A percentile compares a stretch with the other conserved stretches of the same genome.
Conservation (phyloP, 768 basidiomycete genomes). For the Pulveroboletus ravenelii region DNA sequence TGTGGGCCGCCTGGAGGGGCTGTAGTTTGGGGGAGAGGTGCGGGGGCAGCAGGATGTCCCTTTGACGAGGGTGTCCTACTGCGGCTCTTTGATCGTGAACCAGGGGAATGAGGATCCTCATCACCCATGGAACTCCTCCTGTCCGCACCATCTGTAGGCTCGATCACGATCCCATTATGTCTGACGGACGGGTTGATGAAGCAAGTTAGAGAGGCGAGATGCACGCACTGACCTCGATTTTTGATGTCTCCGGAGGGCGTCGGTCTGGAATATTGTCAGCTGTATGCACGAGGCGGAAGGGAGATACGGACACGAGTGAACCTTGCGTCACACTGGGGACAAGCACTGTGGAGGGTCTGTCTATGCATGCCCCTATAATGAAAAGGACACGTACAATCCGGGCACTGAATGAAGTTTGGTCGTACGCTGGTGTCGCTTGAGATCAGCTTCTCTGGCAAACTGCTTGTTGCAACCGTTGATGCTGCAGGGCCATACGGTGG, state of each 20-base stretch:
- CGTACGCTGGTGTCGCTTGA: constrained; percentile 77
- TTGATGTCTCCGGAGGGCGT: constrained; percentile 75
- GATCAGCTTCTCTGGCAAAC: constrained; percentile 77
- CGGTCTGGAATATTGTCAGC: constrained; percentile 47
- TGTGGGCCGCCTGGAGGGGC: constrained; percentile 36
- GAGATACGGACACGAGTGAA: constrained; percentile 64
- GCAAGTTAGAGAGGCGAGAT: constrained; percentile 1
- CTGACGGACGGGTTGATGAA: constrained; percentile 22
- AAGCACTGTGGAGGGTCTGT: constrained; percentile 43
- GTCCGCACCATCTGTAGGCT: constrained; percentile 34
- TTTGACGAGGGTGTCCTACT: constrained; percentile 44
- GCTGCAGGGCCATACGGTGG: constrained; percentile 72
- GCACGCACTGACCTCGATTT: constrained; percentile 57
- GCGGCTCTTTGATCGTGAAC: constrained; percentile 46
- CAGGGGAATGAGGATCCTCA: constrained; percentile 32
- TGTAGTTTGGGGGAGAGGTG: constrained; percentile 33
- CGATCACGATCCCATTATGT: constrained; percentile 66
- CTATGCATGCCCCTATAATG: constrained; percentile 14
- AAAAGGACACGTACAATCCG: constrained; percentile 50
- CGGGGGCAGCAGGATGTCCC: constrained; percentile 34
- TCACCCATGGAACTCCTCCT: constrained; percentile 19
- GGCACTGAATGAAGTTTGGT: constrained; percentile 74
- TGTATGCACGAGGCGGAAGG: constrained; percentile 8
- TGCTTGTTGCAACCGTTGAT: constrained; percentile 79
- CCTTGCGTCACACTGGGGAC: constrained; percentile 75